phyloP scores from a whole-genome alignment of 1,139 yeast species.

The Saccharomyces hybrid region DNA sequence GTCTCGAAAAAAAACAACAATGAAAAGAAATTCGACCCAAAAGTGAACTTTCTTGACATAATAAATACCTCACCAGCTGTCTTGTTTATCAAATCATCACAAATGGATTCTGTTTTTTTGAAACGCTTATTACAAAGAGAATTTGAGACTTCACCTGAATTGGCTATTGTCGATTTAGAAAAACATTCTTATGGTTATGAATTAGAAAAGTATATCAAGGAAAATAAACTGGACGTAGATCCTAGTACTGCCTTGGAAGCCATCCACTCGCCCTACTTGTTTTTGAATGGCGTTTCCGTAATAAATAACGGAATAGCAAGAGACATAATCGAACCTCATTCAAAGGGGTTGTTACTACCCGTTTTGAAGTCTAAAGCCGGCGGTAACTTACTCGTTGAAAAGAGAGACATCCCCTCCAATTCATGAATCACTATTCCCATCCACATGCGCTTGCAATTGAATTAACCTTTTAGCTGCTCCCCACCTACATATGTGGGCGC shows the following conservation, averaged over 20 bases:
- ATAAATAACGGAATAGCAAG: constrained; percentile 13
- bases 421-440: constrained; percentile 7
- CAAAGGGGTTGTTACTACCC: constrained; percentile 12
- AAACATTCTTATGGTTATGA: constrained; percentile 51
- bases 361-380: constrained; percentile 14
- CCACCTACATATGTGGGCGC: no score
- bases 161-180: constrained; percentile 65
- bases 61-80: constrained; percentile 20
- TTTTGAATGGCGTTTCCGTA: constrained; percentile 24
- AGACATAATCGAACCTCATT: constrained; percentile 14
- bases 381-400: constrained; percentile 15
- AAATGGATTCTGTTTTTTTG: constrained; percentile 44
- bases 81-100: constrained; percentile 14
- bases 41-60: constrained; percentile 13
- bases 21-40: constrained; percentile 6
- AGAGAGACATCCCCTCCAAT: constrained; percentile 22
- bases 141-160: constrained; percentile 61
- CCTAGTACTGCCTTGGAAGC: constrained; percentile 1
- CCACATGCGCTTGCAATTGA: not conserved
- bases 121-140: constrained; percentile 50
- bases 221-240: constrained; percentile 5
- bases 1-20: not conserved
- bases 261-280: constrained; percentile 17
- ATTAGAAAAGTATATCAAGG: constrained; percentile 42
- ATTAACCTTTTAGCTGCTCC: not conserved